Evolutionary conservation across 2,329 filamentous ascomycete genomes (phyloP).

Genomic region (Exophiala calicioides): DNA sequence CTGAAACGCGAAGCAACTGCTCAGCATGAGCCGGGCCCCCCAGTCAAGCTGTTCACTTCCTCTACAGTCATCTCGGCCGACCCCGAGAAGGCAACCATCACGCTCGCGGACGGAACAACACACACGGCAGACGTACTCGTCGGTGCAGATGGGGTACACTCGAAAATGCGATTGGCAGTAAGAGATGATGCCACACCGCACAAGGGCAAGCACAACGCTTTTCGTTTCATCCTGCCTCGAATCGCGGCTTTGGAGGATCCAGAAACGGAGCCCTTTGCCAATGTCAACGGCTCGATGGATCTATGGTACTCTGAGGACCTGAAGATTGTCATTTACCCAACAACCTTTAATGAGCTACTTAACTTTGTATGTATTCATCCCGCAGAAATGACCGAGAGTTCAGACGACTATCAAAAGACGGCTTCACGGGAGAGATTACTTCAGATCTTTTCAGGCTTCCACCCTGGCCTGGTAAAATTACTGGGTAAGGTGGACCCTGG

Average conservation of each 20-base stretch:
- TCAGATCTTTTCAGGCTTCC: slow-evolving; percentile 12
- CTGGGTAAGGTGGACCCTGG: slow-evolving; percentile 31
- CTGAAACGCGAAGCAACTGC: no score
- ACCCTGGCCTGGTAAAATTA: slow-evolving; percentile 5
- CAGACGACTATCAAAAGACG: slow-evolving; percentile 25
- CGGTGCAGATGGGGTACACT: no score
- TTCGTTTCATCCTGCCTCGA: slow-evolving; percentile 40
- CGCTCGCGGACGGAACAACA: no score
- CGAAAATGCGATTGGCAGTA: neutral
- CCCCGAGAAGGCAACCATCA: no score
- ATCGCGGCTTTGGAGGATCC: slow-evolving; percentile 38
- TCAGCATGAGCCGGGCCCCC: no score
- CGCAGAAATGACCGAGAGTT: slow-evolving; percentile 37
- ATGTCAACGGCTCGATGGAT: slow-evolving; percentile 42
- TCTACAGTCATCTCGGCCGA: no score
- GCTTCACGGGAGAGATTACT: slow-evolving; percentile 14
- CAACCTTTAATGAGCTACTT: slow-evolving; percentile 22
- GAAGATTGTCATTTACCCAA: slow-evolving; percentile 33
- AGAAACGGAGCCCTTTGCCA: slow-evolving; percentile 41
- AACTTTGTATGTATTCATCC: slow-evolving; percentile 26
- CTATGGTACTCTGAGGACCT: slow-evolving; percentile 44
- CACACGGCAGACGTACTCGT: no score
- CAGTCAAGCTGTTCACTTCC: no score
- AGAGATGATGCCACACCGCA: neutral
- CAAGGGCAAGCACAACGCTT: slow-evolving; percentile 28